Base-by-base conservation (phyloP, 108 stramenopile species). In the Licmophora abbreviata region DNA sequence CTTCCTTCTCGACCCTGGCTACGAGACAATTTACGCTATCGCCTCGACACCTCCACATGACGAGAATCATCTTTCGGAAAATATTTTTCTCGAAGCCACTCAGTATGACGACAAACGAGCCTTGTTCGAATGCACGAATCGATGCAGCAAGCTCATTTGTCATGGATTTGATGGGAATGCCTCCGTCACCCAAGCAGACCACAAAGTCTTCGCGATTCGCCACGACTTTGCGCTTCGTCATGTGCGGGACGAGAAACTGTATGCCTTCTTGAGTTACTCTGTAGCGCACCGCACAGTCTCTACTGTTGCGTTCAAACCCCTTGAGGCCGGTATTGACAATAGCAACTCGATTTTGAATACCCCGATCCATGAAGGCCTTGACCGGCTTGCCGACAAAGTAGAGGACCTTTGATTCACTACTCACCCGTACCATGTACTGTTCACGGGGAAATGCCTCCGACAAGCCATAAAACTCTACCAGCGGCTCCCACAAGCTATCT, bases 251-350 rank as follows among this genome's bases (percentile, higher is more conserved):
- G 22, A 87, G 59, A 48, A 76, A 87, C 36, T 86, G 89, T 21
- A 82, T 68, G 11, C 66, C 84, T 61, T 87, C 89, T 66, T 91
- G 89, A n/a, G 74, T 44, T 22, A 86, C 46, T 26, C 89, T 72
- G 47, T 83, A 85, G 14, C 30, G 57, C 1, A 62, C 63, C 1
- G 44, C 62, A 35, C 69, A 66, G 22, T 63, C 66, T 24, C 80
- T 74, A 49, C 68, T 83, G 55, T 73, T 75, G 40, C 83, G 49
- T 47, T 71, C 69, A 48, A 91, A 91, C 2, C 68, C 79, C 49
- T 84, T 86, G 43, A 91, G 61, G 2, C 89, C 89, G 36, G 84
- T 77, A 34, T 68, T 83, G 36, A 91, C 82, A 0, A 91, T 76
- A 18, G 77, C 82, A 5, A 87, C 40, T 23, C 77, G 61, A 43